Base-by-base conservation (phyloP, 2,329 filamentous ascomycete genomes). In the Sclerotinia minor region DNA sequence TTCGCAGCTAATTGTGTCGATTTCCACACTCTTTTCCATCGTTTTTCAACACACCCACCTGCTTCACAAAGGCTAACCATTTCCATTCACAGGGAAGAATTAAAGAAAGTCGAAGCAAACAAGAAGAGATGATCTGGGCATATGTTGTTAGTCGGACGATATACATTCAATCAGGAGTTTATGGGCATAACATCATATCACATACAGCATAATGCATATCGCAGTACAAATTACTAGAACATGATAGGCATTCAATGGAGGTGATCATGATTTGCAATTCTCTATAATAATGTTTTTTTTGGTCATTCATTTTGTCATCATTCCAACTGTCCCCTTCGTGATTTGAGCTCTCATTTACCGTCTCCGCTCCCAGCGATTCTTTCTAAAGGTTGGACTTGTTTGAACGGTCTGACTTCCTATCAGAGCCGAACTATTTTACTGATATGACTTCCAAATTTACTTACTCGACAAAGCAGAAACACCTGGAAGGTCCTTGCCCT, bases 401-500 rank as follows among this genome's bases (percentile, higher is more conserved):
- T 57, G 61, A 29, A 59, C 70, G 72, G 71, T 69, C 76, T 76
- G 74, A 68, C 71, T 67, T 44, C 64, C 67, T 7, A 75, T 77
- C 75, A 76, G 74, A 76, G 53, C 57, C 57, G 26, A 8, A 26
- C 57, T 54, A 44, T 41, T 26, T 29, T 29, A 60, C 19, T 21
- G 49, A 54, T 13, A 19, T 50, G n/a, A 50, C 63, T 54, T 58
- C 65, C 67, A 75, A 70, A 71, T 79, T 84, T 83, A 89, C 83
- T 88, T 88, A 81, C 85, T 88, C 81, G 94, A 97, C 79, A 99
- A 88, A 76, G 94, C 94, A 77, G 86, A 84, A 72, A 99, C 94
- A 84, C 95, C 95, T 68, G 95, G 95, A 77, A 99, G 85, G 73
- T 92, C 94, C 87, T 99, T 99, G 81, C 95, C 95, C 87, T 99